phyloP scores from a whole-genome alignment of 805 yeast genomes.

The Ogataea philodendri region DNA sequence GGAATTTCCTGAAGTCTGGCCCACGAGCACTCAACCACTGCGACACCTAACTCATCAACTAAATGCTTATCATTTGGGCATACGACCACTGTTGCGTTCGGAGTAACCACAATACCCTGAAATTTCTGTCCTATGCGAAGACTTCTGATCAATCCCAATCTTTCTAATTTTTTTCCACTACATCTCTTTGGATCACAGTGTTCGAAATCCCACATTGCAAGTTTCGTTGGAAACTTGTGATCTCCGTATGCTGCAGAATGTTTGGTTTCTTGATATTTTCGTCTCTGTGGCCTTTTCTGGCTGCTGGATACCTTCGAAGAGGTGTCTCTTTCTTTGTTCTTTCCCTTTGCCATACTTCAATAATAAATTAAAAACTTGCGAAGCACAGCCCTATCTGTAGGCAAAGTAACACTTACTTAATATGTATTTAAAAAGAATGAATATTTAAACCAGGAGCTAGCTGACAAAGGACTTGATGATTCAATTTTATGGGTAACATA shows the following conservation, averaged over 20 bases:
- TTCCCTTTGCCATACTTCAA: slow-evolving; percentile 51
- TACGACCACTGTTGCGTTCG: slow-evolving; percentile 86
- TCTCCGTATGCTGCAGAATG: slow-evolving; percentile 18
- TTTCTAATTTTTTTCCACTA: slow-evolving; percentile 89
- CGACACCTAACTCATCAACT: slow-evolving; percentile 83
- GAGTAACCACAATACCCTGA: slow-evolving; percentile 86
- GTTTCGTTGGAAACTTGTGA: slow-evolving; percentile 66
- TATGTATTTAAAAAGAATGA: too few relatives aligned
- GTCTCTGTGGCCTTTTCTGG: slow-evolving; percentile 54
- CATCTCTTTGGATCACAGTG: slow-evolving; percentile 99
- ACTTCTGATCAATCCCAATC: slow-evolving; percentile 77
- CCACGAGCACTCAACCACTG: slow-evolving; percentile 99
- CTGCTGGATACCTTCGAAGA: slow-evolving; percentile 36
- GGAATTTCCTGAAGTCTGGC: slow-evolving; percentile 98
- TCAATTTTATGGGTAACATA: slow-evolving; percentile 2
- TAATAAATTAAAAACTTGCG: background rate
- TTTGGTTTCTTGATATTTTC: slow-evolving; percentile 31
- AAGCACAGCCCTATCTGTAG: too few relatives aligned
- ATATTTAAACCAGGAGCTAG: too few relatives aligned
- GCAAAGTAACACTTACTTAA: too few relatives aligned
- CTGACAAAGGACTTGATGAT: too few relatives aligned
- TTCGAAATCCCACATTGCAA: slow-evolving; percentile 99
- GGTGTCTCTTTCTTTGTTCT: slow-evolving; percentile 45
- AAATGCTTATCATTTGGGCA: slow-evolving; percentile 81
- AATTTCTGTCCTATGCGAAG: slow-evolving; percentile 92